Evolutionary conservation across 2,329 filamentous ascomycete species (phyloP), one percentile per base, ranked within the genome.

Genomic region (Xylariaceae sp.): DNA sequence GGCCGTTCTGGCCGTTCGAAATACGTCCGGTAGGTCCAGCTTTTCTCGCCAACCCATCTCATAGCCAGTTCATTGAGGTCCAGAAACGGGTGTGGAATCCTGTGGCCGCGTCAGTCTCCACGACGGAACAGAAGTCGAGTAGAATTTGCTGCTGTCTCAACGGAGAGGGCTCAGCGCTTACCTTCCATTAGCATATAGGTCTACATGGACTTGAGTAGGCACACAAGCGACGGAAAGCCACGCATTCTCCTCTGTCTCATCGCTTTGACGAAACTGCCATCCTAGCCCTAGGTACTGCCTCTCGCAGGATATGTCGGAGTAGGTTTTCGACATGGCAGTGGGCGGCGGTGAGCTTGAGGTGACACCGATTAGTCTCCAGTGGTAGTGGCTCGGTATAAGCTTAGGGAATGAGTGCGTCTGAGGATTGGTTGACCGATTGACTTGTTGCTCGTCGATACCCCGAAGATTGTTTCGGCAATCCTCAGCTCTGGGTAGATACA

Each of bases 11-110:
- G 51, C 8, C 44, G 48, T 10, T 37, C 29, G 39, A 65, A 63
- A 2, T 37, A 31, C 15, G 61, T 65, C 6, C 61, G 63, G 50
- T 82, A 82, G 1, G 63, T 60, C 77, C 77, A 82, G 35, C 63
- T 59, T 44, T 72, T 71, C 34, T 80, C 71, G n/a, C 69, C 74
- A 19, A 81, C 67, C 74, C 77, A 81, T 46, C 70, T 65, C 3
- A 68, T 68, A 6, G 65, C 61, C 8, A 75, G 55, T 48, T 81
- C 77, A 45, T 82, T 80, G 42, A 75, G 65, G 35, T 76, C 71
- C 13, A 75, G 51, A 45, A 75, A 79, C 0, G 76, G 76, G 47
- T 81, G 69, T 5, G 60, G 55, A 31, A 73, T 71, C 21, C 60
- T 64, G 23, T 29, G 5, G 15, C 5, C n/a, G 17, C 18, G 38